phyloP scores from a whole-genome alignment of 2,329 filamentous ascomycete genomes.

The Fusarium decemcellulare region DNA sequence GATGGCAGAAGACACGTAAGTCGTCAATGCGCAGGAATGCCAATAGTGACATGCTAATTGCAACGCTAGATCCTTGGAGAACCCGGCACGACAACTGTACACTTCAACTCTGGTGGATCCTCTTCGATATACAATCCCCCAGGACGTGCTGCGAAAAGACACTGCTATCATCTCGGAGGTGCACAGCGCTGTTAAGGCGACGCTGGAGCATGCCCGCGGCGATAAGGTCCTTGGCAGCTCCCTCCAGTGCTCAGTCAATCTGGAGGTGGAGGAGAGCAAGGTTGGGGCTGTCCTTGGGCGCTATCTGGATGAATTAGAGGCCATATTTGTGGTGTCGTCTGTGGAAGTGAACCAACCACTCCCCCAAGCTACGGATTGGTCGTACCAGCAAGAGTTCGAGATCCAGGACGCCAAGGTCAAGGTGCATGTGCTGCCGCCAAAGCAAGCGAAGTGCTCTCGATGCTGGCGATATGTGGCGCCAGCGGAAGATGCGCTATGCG shows the following conservation, averaged over 20 bases:
- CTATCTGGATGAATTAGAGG: conserved; percentile 67
- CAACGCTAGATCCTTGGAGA: conserved; percentile 45
- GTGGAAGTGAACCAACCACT: conserved; percentile 63
- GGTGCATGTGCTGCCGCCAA: conserved; percentile 64
- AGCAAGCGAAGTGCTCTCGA: conserved; percentile 80
- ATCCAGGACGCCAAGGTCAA: conserved; percentile 54
- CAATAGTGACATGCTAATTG: conserved; percentile 32
- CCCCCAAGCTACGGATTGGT: conserved; percentile 55
- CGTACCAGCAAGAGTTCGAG: conserved; percentile 60
- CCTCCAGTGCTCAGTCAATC: conserved; percentile 80
- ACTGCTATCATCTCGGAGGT: conserved; percentile 66
- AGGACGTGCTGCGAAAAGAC: conserved; percentile 57
- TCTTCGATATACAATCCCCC: conserved; percentile 55
- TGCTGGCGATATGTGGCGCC: conserved; percentile 91
- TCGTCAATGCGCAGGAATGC: conserved; percentile 28
- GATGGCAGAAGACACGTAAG: conserved; percentile 67
- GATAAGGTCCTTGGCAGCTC: conserved; percentile 84
- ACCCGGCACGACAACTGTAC: conserved; percentile 65
- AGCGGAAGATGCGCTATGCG: conserved; percentile 77
- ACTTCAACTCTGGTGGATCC: conserved; percentile 58
- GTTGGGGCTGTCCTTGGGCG: conserved; percentile 54
- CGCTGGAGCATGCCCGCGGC: conserved; percentile 79
- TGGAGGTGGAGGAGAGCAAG: conserved; percentile 61
- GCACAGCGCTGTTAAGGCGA: conserved; percentile 78
- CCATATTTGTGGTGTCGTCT: conserved; percentile 79